phyloP scores from a whole-genome alignment of 495 filamentous ascomycete species.

The Trichoderma reesei region DNA sequence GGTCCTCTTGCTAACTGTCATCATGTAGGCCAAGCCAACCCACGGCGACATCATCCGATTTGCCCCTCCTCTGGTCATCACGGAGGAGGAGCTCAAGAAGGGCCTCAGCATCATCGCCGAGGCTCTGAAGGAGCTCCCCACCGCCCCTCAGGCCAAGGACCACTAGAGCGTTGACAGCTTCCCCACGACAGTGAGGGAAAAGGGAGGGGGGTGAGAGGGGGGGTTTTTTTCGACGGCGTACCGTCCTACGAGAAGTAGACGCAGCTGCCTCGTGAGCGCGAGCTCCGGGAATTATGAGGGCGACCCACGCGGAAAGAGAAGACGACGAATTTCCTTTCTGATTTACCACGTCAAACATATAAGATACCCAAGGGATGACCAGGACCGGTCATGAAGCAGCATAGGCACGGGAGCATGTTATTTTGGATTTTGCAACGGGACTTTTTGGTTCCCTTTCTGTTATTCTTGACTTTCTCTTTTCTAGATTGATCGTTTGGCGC shows the following conservation, averaged over 20 bases:
- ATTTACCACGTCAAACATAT: constrained; percentile 6
- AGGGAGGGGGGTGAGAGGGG: background rate
- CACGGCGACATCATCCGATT: constrained; percentile 97
- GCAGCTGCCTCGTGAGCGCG: constrained; percentile 8
- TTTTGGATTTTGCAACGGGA: background rate
- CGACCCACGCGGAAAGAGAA: constrained; percentile 6
- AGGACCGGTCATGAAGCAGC: constrained; percentile 8
- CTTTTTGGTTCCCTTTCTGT: background rate
- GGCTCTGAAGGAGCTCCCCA: constrained; percentile 56
- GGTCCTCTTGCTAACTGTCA: constrained; percentile 15
- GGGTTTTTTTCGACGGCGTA: background rate
- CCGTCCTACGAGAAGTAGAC: constrained; percentile 6
- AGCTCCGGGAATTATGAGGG: constrained; percentile 9
- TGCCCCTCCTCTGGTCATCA: constrained; percentile 80
- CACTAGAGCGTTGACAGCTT: background rate
- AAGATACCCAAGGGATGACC: constrained; percentile 8
- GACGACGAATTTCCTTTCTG: constrained; percentile 2
- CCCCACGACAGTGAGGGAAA: background rate
- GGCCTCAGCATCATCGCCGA: constrained; percentile 66
- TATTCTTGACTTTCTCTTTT: background rate
- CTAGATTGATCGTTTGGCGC: background rate
- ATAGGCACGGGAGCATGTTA: constrained; percentile 5
- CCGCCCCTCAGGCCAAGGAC: constrained; percentile 18
- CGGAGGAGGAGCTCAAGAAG: constrained; percentile 71
- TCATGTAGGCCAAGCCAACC: constrained; percentile 82